Evolutionary conservation across 495 filamentous ascomycete species (phyloP), one percentile per base, ranked within the genome.

Genomic region (Trichoderma erinaceum): DNA sequence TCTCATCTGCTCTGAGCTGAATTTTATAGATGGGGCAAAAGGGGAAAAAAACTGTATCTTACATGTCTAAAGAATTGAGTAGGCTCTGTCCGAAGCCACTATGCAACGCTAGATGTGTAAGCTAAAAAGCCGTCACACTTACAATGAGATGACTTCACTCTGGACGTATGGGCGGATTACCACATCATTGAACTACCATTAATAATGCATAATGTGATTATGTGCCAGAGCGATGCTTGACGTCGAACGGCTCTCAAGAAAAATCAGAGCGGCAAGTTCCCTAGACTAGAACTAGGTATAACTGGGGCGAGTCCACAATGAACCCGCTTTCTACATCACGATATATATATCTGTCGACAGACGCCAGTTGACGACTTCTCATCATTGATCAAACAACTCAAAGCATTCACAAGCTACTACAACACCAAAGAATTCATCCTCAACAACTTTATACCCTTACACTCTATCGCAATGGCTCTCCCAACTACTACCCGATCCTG

Each of bases 401-500:
- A 56, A 23, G 10, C 13, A 48, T 48, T 48, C 44, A 11, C 44
- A 48, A 48, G n/a, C 7, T n/a, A 16, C 44, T 11, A 2, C 44
- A 48, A 11, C n/a, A 15, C 44, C 44, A 16, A 4, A 48, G n/a
- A 11, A 0, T 38, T 38, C 35, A 48, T 0, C 13, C 44, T 48
- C 4, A 16, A 48, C 0, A 4, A 16, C 44, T 48, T 48, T 48
- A 15, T 23, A 23, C 8, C 21, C 27, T 64, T 27, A 12, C 10
- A 18, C 5, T 18, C 29, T 15, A 65, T 43, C 63, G 44, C 35
- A 25, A 65, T 65, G 63, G 32, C 18, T n/a, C 56, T 61, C 25
- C 56, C 56, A 16, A 43, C 41, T 21, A 68, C 48, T 38, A 25
- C 52, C 41, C 64, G 41, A 29, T 32, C 50, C 4, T 68, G 67